Conservation (phyloP, 1,284 basidiomycete genomes). For the Pseudomicrostroma phylloplanum region DNA sequence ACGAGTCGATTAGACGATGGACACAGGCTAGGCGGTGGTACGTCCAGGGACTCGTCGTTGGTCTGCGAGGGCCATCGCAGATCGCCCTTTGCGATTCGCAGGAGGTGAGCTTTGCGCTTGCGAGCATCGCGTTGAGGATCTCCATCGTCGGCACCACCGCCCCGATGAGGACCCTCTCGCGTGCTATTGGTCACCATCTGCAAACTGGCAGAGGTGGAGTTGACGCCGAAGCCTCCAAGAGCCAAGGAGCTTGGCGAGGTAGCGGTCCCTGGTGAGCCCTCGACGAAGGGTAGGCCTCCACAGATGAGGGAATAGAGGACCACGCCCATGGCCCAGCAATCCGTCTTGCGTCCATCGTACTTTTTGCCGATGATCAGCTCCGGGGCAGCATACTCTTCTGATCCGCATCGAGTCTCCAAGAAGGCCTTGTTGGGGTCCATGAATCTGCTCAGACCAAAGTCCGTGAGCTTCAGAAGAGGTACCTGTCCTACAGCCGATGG, state of each 20-base stretch:
- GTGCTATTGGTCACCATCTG: neutral
- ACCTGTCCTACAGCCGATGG: constrained; percentile 49
- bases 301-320: constrained; percentile 95
- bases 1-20: constrained; percentile 29
- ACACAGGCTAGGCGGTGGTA: constrained; percentile 14
- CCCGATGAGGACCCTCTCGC: constrained; percentile 14
- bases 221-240: neutral
- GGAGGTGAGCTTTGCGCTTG: constrained; percentile 39
- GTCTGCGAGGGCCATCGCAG: constrained; percentile 51
- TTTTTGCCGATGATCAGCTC: constrained; percentile 89
- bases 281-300: constrained; percentile 56
- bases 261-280: constrained; percentile 5
- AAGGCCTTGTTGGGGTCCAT: constrained; percentile 66
- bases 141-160: constrained; percentile 17
- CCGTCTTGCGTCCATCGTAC: constrained; percentile 95
- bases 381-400: constrained; percentile 83
- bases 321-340: constrained; percentile 97
- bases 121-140: constrained; percentile 20
- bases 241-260: neutral
- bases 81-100: constrained; percentile 49
- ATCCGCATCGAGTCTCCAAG: constrained; percentile 79
- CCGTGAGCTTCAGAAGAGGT: constrained; percentile 76
- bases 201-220: neutral
- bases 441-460: constrained; percentile 83
- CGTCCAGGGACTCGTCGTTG: constrained; percentile 34